A percentile compares a stretch with the other conserved stretches of the same genome.
phyloP scores from a whole-genome alignment of 371 early-diverging fungal genomes.

The Umbelopsis sp. region DNA sequence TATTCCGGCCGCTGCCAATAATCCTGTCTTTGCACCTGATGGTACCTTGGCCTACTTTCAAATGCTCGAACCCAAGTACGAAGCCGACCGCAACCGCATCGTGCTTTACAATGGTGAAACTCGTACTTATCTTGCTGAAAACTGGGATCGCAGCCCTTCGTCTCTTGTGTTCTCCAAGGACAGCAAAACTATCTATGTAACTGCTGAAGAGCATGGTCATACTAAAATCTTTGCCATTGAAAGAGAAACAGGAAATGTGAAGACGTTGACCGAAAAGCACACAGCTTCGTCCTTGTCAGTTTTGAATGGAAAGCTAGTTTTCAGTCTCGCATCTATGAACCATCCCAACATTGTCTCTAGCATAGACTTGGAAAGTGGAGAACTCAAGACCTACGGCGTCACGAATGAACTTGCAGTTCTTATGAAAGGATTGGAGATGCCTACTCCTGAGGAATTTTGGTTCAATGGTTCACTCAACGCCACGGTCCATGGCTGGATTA shows the following conservation, averaged over 20 bases:
- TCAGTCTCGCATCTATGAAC: slow-evolving; percentile 49
- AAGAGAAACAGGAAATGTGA: slow-evolving; percentile 45
- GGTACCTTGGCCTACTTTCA: slow-evolving; percentile 77
- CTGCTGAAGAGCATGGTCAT: slow-evolving; percentile 66
- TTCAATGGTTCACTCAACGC: slow-evolving; percentile 69
- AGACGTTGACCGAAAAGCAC: slow-evolving; percentile 56
- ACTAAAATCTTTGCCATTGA: slow-evolving; percentile 59
- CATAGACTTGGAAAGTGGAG: slow-evolving; percentile 25
- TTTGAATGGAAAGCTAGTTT: slow-evolving; percentile 42
- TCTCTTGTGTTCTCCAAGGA: slow-evolving; percentile 60
- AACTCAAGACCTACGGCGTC: slow-evolving; percentile 21
- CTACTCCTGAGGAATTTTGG: slow-evolving; percentile 62
- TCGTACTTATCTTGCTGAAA: slow-evolving; percentile 40
- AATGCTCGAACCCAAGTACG: slow-evolving; percentile 74
- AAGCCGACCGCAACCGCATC: slow-evolving; percentile 79
- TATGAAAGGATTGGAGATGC: slow-evolving; percentile 37
- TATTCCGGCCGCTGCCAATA: slow-evolving; percentile 64
- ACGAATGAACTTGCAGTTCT: slow-evolving; percentile 34
- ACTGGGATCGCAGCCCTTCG: slow-evolving; percentile 73
- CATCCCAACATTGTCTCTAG: slow-evolving; percentile 52
- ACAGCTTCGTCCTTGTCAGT: slow-evolving; percentile 47
- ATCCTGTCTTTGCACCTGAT: slow-evolving; percentile 66
- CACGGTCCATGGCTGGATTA: slow-evolving; percentile 74
- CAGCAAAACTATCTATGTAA: slow-evolving; percentile 51
- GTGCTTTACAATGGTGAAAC: slow-evolving; percentile 58